Evolutionary conservation across 2,329 filamentous ascomycete genomes (phyloP).

Genomic region (Herpotrichia juniperi): DNA sequence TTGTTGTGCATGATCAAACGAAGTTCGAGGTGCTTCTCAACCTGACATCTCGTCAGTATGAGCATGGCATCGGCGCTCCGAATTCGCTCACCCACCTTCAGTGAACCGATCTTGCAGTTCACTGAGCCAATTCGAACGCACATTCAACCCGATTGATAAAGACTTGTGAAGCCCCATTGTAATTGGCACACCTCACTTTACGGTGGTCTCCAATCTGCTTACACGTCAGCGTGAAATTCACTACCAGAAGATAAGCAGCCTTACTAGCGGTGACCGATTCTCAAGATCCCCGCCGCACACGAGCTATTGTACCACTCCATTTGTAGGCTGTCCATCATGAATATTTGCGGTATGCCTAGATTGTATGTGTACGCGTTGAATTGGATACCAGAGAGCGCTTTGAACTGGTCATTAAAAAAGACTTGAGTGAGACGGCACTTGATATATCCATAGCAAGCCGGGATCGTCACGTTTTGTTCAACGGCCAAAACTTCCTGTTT

Average conservation of each 20-base stretch:
- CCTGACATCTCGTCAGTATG: too few relatives aligned
- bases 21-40: too few relatives aligned
- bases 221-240: neutral
- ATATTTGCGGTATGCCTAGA: slow-evolving; percentile 46
- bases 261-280: slow-evolving; percentile 37
- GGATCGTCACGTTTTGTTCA: slow-evolving; percentile 48
- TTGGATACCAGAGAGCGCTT: slow-evolving; percentile 54
- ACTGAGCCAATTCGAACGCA: too few relatives aligned
- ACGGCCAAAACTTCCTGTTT: slow-evolving; percentile 43
- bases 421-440: slow-evolving; percentile 53
- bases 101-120: too few relatives aligned
- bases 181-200: neutral
- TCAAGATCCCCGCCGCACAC: slow-evolving; percentile 52
- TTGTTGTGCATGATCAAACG: too few relatives aligned
- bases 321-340: slow-evolving; percentile 57
- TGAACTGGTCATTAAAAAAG: slow-evolving; percentile 47
- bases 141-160: neutral
- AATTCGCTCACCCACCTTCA: too few relatives aligned
- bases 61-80: too few relatives aligned
- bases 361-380: slow-evolving; percentile 53
- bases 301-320: slow-evolving; percentile 58
- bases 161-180: too few relatives aligned
- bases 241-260: neutral
- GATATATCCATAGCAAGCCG: slow-evolving; percentile 48
- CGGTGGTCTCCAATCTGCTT: neutral